Evolutionary conservation across 2,329 filamentous ascomycete genomes (phyloP).

Genomic region (Macrophomina phaseolina): DNA sequence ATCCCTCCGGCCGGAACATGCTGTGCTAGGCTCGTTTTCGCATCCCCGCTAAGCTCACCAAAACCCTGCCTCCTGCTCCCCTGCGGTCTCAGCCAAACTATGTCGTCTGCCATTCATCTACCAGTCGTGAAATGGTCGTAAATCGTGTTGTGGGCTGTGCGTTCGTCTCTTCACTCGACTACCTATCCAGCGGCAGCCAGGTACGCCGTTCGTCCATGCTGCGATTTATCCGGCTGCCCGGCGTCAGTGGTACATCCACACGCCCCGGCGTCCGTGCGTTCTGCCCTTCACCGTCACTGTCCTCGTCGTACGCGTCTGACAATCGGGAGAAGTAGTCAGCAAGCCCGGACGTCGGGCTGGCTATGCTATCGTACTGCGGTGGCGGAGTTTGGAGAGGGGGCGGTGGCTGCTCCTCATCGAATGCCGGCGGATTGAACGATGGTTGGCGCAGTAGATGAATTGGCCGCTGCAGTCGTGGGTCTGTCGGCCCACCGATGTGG

Average conservation of each 20-base stretch:
- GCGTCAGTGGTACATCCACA: constrained; percentile 66
- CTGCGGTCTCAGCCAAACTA: constrained; percentile 3
- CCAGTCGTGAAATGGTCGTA: constrained; percentile 14
- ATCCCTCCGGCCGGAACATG: neutral
- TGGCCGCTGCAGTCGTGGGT: constrained; percentile 64
- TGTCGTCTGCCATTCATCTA: constrained; percentile 14
- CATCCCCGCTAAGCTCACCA: constrained; percentile 11
- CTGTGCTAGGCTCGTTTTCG: constrained; percentile 6
- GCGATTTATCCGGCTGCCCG: constrained; percentile 65
- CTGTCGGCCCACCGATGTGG: constrained; percentile 51
- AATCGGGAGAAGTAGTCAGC: constrained; percentile 88
- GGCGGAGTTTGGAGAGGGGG: constrained; percentile 79
- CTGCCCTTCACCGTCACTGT: constrained; percentile 61
- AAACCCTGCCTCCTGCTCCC: constrained; percentile 6
- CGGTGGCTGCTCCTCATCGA: constrained; percentile 79
- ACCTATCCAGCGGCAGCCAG: constrained; percentile 55
- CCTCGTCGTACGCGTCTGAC: constrained; percentile 68
- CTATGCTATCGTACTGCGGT: constrained; percentile 80
- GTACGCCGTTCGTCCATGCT: constrained; percentile 68
- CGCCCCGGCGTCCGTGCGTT: constrained; percentile 43
- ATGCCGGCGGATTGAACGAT: constrained; percentile 86
- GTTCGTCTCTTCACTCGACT: neutral
- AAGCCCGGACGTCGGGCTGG: constrained; percentile 72
- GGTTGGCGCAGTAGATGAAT: constrained; percentile 85
- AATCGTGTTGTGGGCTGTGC: constrained; percentile 8